Percentiles rank a stretch among this genome's conserved stretches.
These are phyloP conservation scores for Samsoniella hepiali DNA, from an alignment of 2,329 filamentous ascomycete genomes.

Conservation along the genomic window DNA sequence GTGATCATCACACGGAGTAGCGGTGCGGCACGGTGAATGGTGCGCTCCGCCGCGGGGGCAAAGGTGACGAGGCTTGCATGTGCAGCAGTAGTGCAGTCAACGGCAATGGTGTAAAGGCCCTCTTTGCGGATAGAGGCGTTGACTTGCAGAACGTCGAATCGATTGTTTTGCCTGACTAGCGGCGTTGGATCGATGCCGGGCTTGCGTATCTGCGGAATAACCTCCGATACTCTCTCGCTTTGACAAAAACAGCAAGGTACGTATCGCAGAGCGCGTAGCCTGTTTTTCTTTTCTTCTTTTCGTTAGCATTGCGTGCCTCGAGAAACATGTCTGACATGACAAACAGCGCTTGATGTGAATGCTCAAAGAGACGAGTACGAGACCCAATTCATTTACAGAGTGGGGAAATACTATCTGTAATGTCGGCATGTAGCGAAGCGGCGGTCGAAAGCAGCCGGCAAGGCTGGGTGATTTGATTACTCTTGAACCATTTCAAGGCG, in stretches of 20 bases:
- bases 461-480: conserved; percentile 1
- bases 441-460: not conserved
- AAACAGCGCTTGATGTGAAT: not conserved
- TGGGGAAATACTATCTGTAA: not conserved
- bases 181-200: not conserved
- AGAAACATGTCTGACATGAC: not conserved
- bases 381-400: not conserved
- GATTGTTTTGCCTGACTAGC: conserved; percentile 3
- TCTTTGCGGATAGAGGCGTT: not conserved
- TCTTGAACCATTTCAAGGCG: not conserved
- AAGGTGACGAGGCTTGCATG: conserved; percentile 18
- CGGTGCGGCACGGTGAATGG: conserved; percentile 10
- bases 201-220: not conserved
- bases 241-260: not conserved
- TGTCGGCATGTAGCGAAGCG: not conserved
- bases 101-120: not conserved
- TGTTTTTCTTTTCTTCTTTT: not conserved
- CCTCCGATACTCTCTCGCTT: not conserved
- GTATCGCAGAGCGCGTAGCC: not conserved
- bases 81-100: not conserved
- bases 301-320: not conserved
- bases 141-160: conserved; percentile 1
- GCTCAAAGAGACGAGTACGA: not conserved
- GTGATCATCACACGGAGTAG: conserved; percentile 10
- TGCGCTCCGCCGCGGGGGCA: not conserved